These are phyloP conservation scores for Zygoascus tannicola DNA, from an alignment of 805 yeast genomes.

Conservation along the genomic window DNA sequence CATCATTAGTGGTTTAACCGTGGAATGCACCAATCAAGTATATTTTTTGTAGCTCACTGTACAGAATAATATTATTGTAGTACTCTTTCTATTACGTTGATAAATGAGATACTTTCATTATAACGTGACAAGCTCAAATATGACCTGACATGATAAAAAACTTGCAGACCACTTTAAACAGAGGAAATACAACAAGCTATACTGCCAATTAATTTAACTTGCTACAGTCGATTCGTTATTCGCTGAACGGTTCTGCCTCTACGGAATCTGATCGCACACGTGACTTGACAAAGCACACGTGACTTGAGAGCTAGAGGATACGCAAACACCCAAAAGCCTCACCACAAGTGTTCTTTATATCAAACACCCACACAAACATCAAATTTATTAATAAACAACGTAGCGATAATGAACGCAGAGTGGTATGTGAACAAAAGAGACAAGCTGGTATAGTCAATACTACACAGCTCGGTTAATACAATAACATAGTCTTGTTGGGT, in stretches of 20 bases:
- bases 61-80: no score
- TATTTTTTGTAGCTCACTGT: no score
- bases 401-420: conserved; percentile 9
- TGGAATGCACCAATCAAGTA: no score
- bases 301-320: neutral
- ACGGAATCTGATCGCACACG: neutral
- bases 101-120: neutral
- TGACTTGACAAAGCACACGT: neutral
- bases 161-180: neutral
- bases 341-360: neutral
- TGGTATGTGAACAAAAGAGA: conserved; percentile 3
- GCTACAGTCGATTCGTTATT: no score
- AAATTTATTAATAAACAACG: neutral
- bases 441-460: neutral
- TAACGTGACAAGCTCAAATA: neutral
- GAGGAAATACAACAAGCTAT: no score
- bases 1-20: no score
- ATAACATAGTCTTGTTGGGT: no score
- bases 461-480: no score
- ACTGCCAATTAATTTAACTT: no score
- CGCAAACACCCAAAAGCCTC: neutral
- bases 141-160: neutral
- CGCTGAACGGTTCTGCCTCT: neutral
- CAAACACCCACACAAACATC: neutral
- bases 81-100: no score